These are phyloP conservation scores for Penicillium parvum DNA, from an alignment of 495 filamentous ascomycete species.

Conservation along the genomic window DNA sequence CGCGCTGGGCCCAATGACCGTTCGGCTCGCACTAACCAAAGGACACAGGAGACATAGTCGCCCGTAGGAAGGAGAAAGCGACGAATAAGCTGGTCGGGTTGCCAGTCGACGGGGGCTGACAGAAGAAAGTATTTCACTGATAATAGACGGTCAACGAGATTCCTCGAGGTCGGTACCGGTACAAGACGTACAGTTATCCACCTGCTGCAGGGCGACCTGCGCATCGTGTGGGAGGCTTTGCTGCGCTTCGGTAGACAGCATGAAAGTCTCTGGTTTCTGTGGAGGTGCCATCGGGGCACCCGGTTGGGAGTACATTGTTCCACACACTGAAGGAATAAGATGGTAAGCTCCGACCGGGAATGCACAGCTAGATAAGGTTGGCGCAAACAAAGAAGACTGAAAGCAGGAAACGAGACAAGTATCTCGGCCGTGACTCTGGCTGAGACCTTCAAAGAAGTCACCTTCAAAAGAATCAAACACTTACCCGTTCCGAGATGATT, in stretches of 20 bases:
- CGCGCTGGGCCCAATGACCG: background rate
- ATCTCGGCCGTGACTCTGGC: conserved; percentile 3
- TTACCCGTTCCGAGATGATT: conserved; percentile 4
- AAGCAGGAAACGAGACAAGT: background rate
- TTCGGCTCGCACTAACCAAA: conserved; percentile 61
- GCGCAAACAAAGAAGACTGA: conserved; percentile 14
- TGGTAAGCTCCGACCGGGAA: conserved; percentile 19
- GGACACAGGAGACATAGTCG: conserved; percentile 96
- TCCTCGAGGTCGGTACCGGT: conserved; percentile 1
- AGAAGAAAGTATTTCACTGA: conserved; percentile 99
- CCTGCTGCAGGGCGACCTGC: conserved; percentile 95
- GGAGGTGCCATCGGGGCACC: conserved; percentile 59
- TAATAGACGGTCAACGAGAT: conserved; percentile 13
- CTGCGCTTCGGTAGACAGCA: conserved; percentile 94
- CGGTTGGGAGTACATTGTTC: conserved; percentile 49
- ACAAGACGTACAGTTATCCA: conserved; percentile 83
- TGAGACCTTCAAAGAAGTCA: conserved; percentile 2
- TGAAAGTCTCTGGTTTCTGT: conserved; percentile 97
- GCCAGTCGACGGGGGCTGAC: conserved; percentile 97
- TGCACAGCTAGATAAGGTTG: conserved; percentile 13
- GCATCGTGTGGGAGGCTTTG: conserved; percentile 93
- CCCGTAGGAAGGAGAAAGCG: conserved; percentile 93
- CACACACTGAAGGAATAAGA: conserved; percentile 3
- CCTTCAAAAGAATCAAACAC: conserved; percentile 2
- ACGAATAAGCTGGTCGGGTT: conserved; percentile 91